Base-by-base conservation (phyloP, 495 filamentous ascomycete genomes). In the Aspergillus affinis region DNA sequence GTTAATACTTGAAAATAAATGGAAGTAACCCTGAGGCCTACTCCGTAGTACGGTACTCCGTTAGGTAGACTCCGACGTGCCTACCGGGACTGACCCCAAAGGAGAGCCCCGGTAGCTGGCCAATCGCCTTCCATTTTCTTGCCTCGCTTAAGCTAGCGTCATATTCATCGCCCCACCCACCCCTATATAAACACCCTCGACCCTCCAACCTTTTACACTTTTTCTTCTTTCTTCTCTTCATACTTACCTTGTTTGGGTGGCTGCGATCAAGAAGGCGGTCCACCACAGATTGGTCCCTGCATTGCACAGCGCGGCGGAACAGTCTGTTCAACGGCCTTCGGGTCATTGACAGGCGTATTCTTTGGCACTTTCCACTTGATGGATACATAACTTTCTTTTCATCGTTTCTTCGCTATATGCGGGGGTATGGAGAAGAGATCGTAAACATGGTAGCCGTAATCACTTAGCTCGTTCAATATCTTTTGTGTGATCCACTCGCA, bases 291-390 rank as follows among this genome's bases (percentile, higher is more conserved):
- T 80, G 80, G 86, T 83, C 76, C 85, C 85, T 88, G 82, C 86
- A 90, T 89, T 87, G 86, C 86, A 89, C 86, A 88, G 66, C 85
- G 86, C 78, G 86, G 85, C 75, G 83, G 78, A 84, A 74, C 81
- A 79, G 75, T 79, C 73, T 71, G 80, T 84, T 83, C 80, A 85
- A 80, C 81, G 81, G 83, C 79, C 75, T 87, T 83, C 83, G 84
- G 86, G 81, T 81, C 82, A 83, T 81, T 85, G 78, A 81, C 77
- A 80, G 79, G 82, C 82, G 84, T 68, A 87, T 87, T 87, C 85
- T 88, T 87, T 87, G 84, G 78, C 86, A 79, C 81, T 65, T 66
- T 69, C 71, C 72, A 67, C 53, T 60, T 58, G 56, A 63, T 74
- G 64, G 63, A 61, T 57, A 26, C n/a, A 55, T 41, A 44, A 69